Percentiles rank a stretch among this genome's conserved stretches.
phyloP scores from a whole-genome alignment of 169 alveolate species.

The Babesia gibsoni region DNA sequence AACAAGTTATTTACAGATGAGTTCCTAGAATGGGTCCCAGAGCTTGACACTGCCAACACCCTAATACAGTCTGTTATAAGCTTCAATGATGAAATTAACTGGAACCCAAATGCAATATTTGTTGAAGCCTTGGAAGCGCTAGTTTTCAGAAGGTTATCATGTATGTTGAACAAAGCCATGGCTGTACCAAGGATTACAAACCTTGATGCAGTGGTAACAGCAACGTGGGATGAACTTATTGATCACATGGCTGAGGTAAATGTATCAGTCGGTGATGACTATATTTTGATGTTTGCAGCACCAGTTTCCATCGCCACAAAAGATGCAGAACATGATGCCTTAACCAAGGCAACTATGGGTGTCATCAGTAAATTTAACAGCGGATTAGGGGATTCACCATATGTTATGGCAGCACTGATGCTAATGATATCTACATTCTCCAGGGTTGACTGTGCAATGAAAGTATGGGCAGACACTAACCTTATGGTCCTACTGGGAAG shows the following conservation, averaged over 20 bases:
- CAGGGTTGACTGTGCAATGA: constrained; percentile 40
- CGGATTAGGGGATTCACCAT: constrained; percentile 44
- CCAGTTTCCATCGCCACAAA: not conserved
- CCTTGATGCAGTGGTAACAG: not conserved
- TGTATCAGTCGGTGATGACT: not conserved
- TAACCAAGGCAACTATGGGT: not conserved
- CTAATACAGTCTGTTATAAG: not conserved
- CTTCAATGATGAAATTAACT: not conserved
- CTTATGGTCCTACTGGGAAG: constrained; percentile 55
- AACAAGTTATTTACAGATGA: not conserved
- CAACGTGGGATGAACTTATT: not conserved
- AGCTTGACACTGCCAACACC: not conserved
- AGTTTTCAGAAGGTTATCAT: constrained; percentile 11
- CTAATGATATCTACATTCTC: constrained; percentile 31
- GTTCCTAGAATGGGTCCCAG: constrained; percentile 16
- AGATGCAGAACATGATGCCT: constrained; percentile 12
- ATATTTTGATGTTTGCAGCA: not conserved
- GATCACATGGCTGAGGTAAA: not conserved
- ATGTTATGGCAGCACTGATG: constrained; percentile 45
- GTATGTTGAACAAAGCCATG: not conserved
- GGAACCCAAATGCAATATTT: not conserved
- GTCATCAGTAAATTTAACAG: constrained; percentile 26
- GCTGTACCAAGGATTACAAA: not conserved
- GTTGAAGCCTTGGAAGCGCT: constrained; percentile 7
- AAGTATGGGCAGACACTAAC: constrained; percentile 40